Evolutionary conservation across 2,329 filamentous ascomycete genomes (phyloP), one percentile per base, ranked within the genome.

Genomic region (Erysiphe neolycopersici): DNA sequence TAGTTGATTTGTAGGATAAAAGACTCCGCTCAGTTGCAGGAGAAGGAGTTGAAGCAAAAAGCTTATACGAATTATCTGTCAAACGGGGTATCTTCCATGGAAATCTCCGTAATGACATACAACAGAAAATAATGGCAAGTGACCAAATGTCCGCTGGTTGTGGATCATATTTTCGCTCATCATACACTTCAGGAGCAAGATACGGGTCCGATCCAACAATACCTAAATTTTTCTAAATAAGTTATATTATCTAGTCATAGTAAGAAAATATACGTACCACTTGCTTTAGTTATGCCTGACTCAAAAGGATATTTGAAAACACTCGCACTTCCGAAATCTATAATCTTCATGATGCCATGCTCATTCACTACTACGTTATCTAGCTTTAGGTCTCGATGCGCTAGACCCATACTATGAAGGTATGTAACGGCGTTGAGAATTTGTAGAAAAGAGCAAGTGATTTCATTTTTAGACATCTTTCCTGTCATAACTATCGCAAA

Each of bases 401-500:
- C 85, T 43, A 98, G 65, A 2, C 89, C 89, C 73, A 94, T 89
- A 57, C 80, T 80, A 60, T 98, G 89, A 47, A 98, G 64, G 59
- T 94, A 98, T 11, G 82, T 82, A 32, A 95, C 85, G 43, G 89
- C 89, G 55, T 79, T 93, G 45, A 98, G 63, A 48, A 98, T 94
- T 59, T 98, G 89, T 50, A 95, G 65, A 54, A 93, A 95, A 47
- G 77, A 78, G 60, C 89, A 98, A 3, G 76, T 76, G 47, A 95
- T 72, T 59, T 98, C 89, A 52, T 92, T 79, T 46, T 83, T 75
- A 36, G 73, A 73, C 89, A 98, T 98, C 61, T 84, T 92, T 32
- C 89, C 89, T 0, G 89, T 95, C 89, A 98, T 98, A 51, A 98
- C 89, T 50, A 91, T 93, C 12, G 89, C 89, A 58, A 98, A 98